Base-by-base conservation (phyloP, 352 stramenopile genomes). In the Lagenidium sp. region DNA sequence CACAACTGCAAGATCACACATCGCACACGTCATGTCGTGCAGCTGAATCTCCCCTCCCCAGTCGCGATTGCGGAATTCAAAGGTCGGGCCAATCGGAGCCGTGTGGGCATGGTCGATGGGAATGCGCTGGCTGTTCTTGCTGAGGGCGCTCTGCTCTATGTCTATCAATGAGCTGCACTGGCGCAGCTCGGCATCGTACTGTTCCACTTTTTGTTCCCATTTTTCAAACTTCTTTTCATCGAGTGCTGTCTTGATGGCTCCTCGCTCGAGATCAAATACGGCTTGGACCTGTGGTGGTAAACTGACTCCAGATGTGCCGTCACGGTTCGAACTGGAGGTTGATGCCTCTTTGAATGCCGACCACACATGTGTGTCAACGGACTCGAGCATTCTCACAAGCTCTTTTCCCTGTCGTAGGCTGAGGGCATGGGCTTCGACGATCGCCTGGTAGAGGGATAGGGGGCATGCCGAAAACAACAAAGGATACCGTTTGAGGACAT, bases 21-120 rank as follows among this genome's bases (percentile, higher is more conserved):
- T 47, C 2, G 59, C 61, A 41, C 82, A 94, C 2, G 63, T 80
- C 11, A 69, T 82, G 51, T 94, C 78, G 37, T 94, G 82, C 7
- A 94, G 53, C 43, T 92, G 79, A 20, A 94, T 72, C 52, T 92
- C 82, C 18, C 82, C 79, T 36, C 82, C 82, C 82, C 82, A 94
- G 42, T 91, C 82, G 43, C 80, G 90, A 52, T 85, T 90, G 21
- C 78, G 65, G 42, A 76, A 87, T 34, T 94, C 82, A 58, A 85
- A 94, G 15, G 63, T 73, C 28, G 75, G 57, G 8, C 8, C 8
- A 32, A 8, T 32, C 28, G 15, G 8, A 32, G 8, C 28, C 8
- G 28, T n/a, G n/a, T n/a, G n/a, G n/a, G n/a, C n/a, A n/a, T n/a
- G n/a, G n/a, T n/a, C n/a, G n/a, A n/a, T n/a, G n/a, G n/a, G n/a